Evolutionary conservation across 1,139 yeast genomes (phyloP).

Genomic region (Yamadazyma atmosphaerica): DNA sequence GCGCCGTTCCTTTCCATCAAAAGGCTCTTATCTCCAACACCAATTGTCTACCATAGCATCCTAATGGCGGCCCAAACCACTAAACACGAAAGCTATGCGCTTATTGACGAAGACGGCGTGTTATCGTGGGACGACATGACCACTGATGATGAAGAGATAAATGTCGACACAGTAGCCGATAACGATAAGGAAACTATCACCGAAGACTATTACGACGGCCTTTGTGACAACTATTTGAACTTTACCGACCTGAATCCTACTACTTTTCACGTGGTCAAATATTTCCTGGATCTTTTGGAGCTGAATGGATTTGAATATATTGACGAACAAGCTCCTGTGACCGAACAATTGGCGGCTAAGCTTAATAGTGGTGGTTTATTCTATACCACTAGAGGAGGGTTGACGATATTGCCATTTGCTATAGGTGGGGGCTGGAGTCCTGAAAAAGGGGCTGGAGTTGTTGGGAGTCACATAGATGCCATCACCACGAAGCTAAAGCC

Average conservation of each 20-base stretch:
- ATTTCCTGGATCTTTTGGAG: constrained; percentile 42
- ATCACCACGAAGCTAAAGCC: constrained; percentile 62
- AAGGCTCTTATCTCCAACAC: no score
- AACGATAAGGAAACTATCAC: background rate
- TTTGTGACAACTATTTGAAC: constrained; percentile 52
- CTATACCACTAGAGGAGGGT: constrained; percentile 58
- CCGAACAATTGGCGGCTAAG: constrained; percentile 37
- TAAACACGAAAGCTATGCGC: constrained; percentile 3
- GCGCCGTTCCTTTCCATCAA: no score
- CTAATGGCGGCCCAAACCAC: no score
- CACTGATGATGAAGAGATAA: constrained; percentile 8
- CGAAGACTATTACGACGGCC: no score
- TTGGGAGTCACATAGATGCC: constrained; percentile 64
- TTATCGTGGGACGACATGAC: constrained; percentile 16
- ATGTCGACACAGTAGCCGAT: no score
- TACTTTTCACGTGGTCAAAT: constrained; percentile 56
- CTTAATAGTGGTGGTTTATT: constrained; percentile 29
- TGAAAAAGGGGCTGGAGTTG: constrained; percentile 54
- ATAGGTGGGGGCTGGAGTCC: constrained; percentile 61
- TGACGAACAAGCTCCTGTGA: constrained; percentile 44
- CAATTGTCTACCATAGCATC: no score
- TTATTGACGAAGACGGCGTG: constrained; percentile 14
- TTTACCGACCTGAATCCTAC: constrained; percentile 65
- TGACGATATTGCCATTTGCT: constrained; percentile 56
- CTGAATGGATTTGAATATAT: constrained; percentile 54